Base-by-base conservation (phyloP, 805 yeast species). In the Cyberlindnera veronae region DNA sequence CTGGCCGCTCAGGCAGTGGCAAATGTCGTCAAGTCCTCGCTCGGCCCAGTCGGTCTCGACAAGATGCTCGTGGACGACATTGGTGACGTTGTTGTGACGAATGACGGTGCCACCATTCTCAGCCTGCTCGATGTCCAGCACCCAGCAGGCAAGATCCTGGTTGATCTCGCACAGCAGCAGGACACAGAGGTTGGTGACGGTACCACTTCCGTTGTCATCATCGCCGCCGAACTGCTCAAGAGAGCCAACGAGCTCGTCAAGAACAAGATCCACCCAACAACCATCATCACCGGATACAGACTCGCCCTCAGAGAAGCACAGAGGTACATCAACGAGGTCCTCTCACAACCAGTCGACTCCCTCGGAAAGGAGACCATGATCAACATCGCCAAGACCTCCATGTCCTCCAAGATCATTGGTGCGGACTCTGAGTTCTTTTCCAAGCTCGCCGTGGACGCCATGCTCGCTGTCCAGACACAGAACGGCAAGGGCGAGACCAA, bases 131-230 rank as follows among this genome's bases (percentile, higher is more conserved):
- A 93, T 61, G 98, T 93, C 37, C 96, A 93, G 66, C 99, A 93
- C 63, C 99, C 99, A 26, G 99, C 99, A 1, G 99, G 98, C 14
- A 91, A 89, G 68, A 93, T 93, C 54, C 71, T 93, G 43, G 99
- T 93, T 36, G 98, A 93, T 60, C 74, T 93, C 58, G 99, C 99
- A 3, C 96, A 93, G 64, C 98, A 93, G 64, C 99, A 93, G 69
- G 99, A 93, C 64, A 79, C 96, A 57, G 99, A 93, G 67, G 96
- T 93, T 39, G 99, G 97, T 46, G 98, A 90, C 60, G 98, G 98
- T 53, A 90, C 99, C 32, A 93, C 99, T 0, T 85, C 96, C 13
- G 99, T 93, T 36, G 99, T 93, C 29, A 89, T 93, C 47, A 82
- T 95, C 60, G 98, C 99, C 18, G 76, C 95, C 26, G 99, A 93